Evolutionary conservation across 352 stramenopile species (phyloP).

Genomic region (Globisporangium okanoganense): DNA sequence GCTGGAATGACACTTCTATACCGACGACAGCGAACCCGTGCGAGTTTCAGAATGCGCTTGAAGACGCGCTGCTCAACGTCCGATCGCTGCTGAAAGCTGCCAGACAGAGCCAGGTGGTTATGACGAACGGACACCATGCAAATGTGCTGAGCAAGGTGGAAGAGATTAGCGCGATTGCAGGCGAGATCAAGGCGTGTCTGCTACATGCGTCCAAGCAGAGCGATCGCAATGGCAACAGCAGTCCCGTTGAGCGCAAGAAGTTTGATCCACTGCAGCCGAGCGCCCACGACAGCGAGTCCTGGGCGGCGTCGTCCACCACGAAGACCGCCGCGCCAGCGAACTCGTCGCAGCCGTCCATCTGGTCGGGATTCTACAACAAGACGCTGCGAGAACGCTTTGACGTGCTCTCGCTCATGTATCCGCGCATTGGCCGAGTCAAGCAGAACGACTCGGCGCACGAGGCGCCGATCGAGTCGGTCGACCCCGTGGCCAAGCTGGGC

Average conservation of each 20-base stretch:
- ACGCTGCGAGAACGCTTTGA: slow-evolving; percentile 78
- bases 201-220: not conserved
- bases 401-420: slow-evolving; percentile 85
- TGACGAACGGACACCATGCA: not conserved
- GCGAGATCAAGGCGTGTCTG: slow-evolving; percentile 27
- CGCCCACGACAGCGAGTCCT: slow-evolving; percentile 30
- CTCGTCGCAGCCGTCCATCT: slow-evolving; percentile 67
- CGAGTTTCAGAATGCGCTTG: slow-evolving; percentile 19
- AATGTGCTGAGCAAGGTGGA: slow-evolving; percentile 7
- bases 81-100: slow-evolving; percentile 12
- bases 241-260: slow-evolving; percentile 22
- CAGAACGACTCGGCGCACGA: slow-evolving; percentile 13
- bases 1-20: not conserved
- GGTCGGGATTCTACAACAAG: slow-evolving; percentile 90
- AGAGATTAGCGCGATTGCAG: slow-evolving; percentile 8
- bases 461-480: slow-evolving; percentile 13
- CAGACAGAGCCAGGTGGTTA: slow-evolving; percentile 18
- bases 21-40: not conserved
- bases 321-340: slow-evolving; percentile 12
- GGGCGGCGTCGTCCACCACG: slow-evolving; percentile 10
- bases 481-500: slow-evolving; percentile 47
- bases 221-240: not conserved
- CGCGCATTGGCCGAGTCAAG: slow-evolving; percentile 48
- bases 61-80: slow-evolving; percentile 24
- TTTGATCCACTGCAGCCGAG: slow-evolving; percentile 48